A percentile compares a stretch with the other conserved stretches of the same genome.
These are phyloP conservation scores for Patellifolia procumbens DNA, from an alignment of 179 eudicot genomes.

Conservation along the genomic window DNA sequence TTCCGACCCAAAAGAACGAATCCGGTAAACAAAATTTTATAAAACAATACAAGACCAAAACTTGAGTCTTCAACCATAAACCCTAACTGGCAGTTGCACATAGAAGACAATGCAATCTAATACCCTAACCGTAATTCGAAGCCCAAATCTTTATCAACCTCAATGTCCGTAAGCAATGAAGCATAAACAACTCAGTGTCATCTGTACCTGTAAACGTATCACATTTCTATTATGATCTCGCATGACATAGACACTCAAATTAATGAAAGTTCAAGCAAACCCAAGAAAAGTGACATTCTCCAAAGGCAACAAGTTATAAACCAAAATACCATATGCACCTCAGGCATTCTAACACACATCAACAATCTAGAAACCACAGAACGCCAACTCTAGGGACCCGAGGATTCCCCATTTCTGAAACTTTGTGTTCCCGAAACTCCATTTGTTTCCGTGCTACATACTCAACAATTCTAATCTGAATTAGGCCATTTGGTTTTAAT, in stretches of 20 bases:
- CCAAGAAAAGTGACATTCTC: not conserved
- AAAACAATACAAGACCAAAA: slow-evolving; percentile 24
- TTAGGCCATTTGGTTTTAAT: not conserved
- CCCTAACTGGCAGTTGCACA: slow-evolving; percentile 14
- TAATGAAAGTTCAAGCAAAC: slow-evolving; percentile 13
- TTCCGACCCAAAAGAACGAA: slow-evolving; percentile 3
- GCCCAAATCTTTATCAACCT: slow-evolving; percentile 28
- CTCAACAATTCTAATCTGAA: not conserved
- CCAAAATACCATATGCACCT: not conserved
- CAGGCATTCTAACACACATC: not conserved
- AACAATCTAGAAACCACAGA: too few relatives aligned
- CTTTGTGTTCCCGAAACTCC: too few relatives aligned
- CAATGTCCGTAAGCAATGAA: slow-evolving; percentile 19
- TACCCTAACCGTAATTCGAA: slow-evolving; percentile 16
- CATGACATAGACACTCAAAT: not conserved
- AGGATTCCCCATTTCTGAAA: too few relatives aligned
- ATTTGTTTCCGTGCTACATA: too few relatives aligned
- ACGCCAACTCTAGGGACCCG: too few relatives aligned
- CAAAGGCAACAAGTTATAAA: slow-evolving; percentile 1
- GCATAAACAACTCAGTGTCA: slow-evolving; percentile 17
- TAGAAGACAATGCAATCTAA: slow-evolving; percentile 23
- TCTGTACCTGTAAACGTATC: slow-evolving; percentile 28
- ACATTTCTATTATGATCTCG: not conserved
- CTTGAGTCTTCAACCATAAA: slow-evolving; percentile 33
- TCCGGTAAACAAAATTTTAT: slow-evolving; percentile 17